Percentiles rank a stretch among this genome's conserved stretches.
phyloP scores from a whole-genome alignment of 352 stramenopile species.

The Lagenidium sp. region DNA sequence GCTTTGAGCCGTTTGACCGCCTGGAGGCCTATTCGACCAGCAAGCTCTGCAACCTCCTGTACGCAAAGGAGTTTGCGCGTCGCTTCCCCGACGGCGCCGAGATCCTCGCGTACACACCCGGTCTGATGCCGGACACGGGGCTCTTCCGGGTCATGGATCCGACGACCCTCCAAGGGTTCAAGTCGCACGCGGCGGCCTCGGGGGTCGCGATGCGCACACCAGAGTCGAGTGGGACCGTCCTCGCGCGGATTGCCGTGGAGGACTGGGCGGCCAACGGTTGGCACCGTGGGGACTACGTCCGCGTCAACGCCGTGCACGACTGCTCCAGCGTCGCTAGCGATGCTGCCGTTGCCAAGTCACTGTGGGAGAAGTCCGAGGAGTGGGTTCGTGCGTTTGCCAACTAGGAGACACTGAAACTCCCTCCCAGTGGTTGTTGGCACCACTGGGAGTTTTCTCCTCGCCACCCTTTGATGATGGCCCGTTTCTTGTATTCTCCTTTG shows the following conservation, averaged over 20 bases:
- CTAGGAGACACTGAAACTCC: no score
- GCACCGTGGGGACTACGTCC: constrained; percentile 16
- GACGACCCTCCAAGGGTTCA: not conserved
- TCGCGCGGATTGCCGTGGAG: constrained; percentile 18
- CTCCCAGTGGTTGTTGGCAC: no score
- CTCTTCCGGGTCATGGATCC: constrained; percentile 10
- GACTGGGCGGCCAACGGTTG: constrained; percentile 7
- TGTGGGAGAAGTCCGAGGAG: constrained; percentile 21
- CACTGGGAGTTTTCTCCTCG: no score
- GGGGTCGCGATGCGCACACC: constrained; percentile 8
- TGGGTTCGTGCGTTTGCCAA: no score
- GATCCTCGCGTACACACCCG: constrained; percentile 11
- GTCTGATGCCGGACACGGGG: constrained; percentile 9
- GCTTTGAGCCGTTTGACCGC: constrained; percentile 18
- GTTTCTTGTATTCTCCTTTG: no score
- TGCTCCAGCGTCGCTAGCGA: constrained; percentile 12
- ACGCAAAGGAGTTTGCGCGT: constrained; percentile 13
- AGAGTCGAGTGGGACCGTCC: constrained; percentile 15
- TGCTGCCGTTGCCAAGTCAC: constrained; percentile 5
- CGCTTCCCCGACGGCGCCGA: constrained; percentile 10
- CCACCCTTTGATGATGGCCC: no score
- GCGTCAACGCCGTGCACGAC: constrained; percentile 13
- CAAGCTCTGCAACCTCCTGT: constrained; percentile 24
- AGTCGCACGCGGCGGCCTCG: not conserved
- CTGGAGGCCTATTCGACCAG: constrained; percentile 17